These are phyloP conservation scores for Neurospora cerealis DNA, from an alignment of 495 filamentous ascomycete species.

Conservation along the genomic window DNA sequence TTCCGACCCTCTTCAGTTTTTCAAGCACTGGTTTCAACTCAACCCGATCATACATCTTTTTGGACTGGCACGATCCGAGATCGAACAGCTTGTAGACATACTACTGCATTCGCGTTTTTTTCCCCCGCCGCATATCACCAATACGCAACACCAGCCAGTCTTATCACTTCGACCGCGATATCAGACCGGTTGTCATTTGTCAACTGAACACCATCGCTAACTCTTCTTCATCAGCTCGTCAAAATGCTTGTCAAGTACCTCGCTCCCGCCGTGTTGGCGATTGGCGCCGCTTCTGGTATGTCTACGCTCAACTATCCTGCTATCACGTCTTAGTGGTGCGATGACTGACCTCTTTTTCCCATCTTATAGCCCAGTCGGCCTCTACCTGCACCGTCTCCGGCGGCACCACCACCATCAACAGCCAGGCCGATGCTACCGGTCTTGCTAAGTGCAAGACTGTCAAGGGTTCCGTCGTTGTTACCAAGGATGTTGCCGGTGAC, in stretches of 20 bases:
- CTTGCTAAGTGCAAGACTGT: slow-evolving; percentile 58
- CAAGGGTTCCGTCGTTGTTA: slow-evolving; percentile 60
- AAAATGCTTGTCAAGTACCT: slow-evolving; percentile 70
- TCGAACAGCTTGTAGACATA: slow-evolving; percentile 12
- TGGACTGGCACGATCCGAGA: slow-evolving; percentile 9
- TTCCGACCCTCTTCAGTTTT: neutral
- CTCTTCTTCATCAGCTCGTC: slow-evolving; percentile 25
- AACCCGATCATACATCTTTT: slow-evolving; percentile 10
- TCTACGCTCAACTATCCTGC: slow-evolving; percentile 4
- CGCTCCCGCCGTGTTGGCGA: slow-evolving; percentile 64
- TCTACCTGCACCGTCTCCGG: slow-evolving; percentile 28
- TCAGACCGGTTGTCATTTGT: slow-evolving; percentile 2
- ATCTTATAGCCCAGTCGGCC: slow-evolving; percentile 32
- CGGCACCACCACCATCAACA: slow-evolving; percentile 46
- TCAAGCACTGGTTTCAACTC: neutral
- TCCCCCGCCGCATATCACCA: slow-evolving; percentile 1
- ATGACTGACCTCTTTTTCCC: slow-evolving; percentile 17
- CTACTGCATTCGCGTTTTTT: slow-evolving; percentile 11
- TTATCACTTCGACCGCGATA: neutral
- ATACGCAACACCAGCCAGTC: neutral
- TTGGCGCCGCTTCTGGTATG: slow-evolving; percentile 59
- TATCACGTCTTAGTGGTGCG: neutral
- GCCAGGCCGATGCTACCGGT: slow-evolving; percentile 59
- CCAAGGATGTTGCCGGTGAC: slow-evolving; percentile 35
- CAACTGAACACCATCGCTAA: slow-evolving; percentile 3